Evolutionary conservation across 495 filamentous ascomycete genomes (phyloP).

Genomic region (Cudoniella acicularis): DNA sequence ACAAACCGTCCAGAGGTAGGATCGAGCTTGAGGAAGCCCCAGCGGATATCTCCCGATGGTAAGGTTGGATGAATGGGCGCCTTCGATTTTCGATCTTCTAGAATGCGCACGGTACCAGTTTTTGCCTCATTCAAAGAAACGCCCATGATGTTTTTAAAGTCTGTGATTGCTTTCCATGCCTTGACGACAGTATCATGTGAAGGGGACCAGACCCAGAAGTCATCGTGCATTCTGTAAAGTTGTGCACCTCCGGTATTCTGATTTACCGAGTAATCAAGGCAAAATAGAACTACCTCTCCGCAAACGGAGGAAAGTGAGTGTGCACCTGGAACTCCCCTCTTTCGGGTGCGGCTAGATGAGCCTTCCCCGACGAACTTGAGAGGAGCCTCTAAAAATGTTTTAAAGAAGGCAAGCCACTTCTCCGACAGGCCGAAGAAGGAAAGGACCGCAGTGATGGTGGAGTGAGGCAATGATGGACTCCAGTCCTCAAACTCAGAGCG

Average conservation of each 20-base stretch:
- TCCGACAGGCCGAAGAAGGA: slow-evolving; percentile 58
- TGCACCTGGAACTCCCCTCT: slow-evolving; percentile 54
- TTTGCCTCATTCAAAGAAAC: slow-evolving; percentile 55
- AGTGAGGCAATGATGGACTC: slow-evolving; percentile 57
- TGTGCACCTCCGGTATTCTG: slow-evolving; percentile 48
- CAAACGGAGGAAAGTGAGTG: slow-evolving; percentile 57
- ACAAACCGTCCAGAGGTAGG: slow-evolving; percentile 50
- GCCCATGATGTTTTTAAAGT: slow-evolving; percentile 52
- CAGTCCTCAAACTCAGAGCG: slow-evolving; percentile 62
- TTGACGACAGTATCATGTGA: slow-evolving; percentile 47
- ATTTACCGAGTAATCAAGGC: slow-evolving; percentile 64
- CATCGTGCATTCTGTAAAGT: slow-evolving; percentile 62
- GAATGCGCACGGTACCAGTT: slow-evolving; percentile 52
- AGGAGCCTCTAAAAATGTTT: slow-evolving; percentile 54
- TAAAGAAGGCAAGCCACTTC: slow-evolving; percentile 60
- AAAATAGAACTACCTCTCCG: slow-evolving; percentile 60
- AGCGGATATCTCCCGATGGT: slow-evolving; percentile 57
- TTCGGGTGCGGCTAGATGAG: slow-evolving; percentile 37
- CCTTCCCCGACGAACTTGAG: slow-evolving; percentile 56
- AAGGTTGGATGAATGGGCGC: slow-evolving; percentile 32
- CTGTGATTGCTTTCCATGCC: slow-evolving; percentile 55
- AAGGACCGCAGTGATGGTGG: slow-evolving; percentile 51
- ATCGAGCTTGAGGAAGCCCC: slow-evolving; percentile 63
- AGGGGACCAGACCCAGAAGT: slow-evolving; percentile 66
- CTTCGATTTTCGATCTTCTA: slow-evolving; percentile 18